Conservation (phyloP, 129 eudicot species). For the Centrapalus pauciflorus region DNA sequence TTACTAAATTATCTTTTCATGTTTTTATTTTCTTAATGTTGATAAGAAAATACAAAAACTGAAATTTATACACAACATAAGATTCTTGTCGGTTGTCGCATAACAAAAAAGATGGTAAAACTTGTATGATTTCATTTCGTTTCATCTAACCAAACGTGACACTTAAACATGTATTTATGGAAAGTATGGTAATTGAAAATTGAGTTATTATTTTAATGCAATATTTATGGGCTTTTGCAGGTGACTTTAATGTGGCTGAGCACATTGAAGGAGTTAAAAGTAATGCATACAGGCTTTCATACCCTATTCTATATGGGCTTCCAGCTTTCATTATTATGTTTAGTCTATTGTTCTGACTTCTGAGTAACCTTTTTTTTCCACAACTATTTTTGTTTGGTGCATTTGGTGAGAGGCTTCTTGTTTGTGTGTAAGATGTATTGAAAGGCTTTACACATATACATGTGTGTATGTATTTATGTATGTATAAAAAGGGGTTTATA, state of each 20-base stretch:
- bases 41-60: no score
- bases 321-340: constrained; percentile 10
- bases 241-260: constrained; percentile 60
- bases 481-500: no score
- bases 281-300: constrained; percentile 16
- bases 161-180: no score
- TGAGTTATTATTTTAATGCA: not conserved
- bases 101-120: no score
- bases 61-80: no score
- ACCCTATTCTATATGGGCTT: constrained; percentile 22
- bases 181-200: not conserved
- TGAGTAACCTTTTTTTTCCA: no score
- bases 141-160: no score
- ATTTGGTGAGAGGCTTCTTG: not conserved
- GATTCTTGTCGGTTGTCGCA: no score
- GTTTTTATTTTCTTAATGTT: no score
- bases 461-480: no score
- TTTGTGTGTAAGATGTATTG: not conserved
- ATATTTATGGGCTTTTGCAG: constrained; percentile 29
- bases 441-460: no score
- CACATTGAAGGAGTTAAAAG: constrained; percentile 38
- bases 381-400: not conserved
- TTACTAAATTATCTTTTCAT: no score
- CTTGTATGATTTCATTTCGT: not conserved
- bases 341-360: constrained; percentile 1